Evolutionary conservation across 2,329 filamentous ascomycete species (phyloP).

Genomic region (Pleomassaria siparia): DNA sequence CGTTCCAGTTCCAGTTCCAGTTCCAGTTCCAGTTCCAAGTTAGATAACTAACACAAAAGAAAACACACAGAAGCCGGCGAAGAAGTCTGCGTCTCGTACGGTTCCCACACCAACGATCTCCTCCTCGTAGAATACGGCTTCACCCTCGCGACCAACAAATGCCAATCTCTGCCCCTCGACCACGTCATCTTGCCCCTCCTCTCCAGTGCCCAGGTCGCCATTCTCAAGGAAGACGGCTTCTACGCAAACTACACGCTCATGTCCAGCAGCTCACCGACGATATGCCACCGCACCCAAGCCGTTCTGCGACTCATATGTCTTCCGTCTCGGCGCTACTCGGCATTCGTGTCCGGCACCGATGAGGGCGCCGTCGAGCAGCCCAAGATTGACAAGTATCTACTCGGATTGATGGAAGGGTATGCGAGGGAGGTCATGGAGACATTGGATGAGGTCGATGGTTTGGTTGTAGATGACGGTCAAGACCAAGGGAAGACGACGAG

Average conservation of each 20-base stretch:
- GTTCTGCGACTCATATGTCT: slow-evolving; percentile 42
- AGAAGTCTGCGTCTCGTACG: slow-evolving; percentile 71
- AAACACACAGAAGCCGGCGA: slow-evolving; percentile 53
- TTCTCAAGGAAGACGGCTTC: slow-evolving; percentile 48
- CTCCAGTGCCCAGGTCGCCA: slow-evolving; percentile 26
- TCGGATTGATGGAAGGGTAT: slow-evolving; percentile 31
- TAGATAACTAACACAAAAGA: slow-evolving; percentile 14
- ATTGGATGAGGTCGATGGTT: slow-evolving; percentile 26
- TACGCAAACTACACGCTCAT: slow-evolving; percentile 25
- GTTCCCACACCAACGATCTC: slow-evolving; percentile 71
- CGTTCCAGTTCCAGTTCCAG: too few species aligned
- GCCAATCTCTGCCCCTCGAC: slow-evolving; percentile 48
- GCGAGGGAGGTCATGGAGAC: slow-evolving; percentile 29
- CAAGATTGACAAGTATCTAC: slow-evolving; percentile 42
- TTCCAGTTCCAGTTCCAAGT: too few species aligned
- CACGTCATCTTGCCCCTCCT: slow-evolving; percentile 45
- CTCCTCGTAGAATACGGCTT: slow-evolving; percentile 68
- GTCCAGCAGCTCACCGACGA: slow-evolving; percentile 26
- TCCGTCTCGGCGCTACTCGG: slow-evolving; percentile 29
- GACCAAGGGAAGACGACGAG: slow-evolving; percentile 19
- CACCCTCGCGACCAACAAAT: slow-evolving; percentile 38
- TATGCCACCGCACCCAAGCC: slow-evolving; percentile 51
- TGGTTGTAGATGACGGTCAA: slow-evolving; percentile 26
- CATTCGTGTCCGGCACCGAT: slow-evolving; percentile 34
- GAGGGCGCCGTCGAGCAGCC: slow-evolving; percentile 39